A percentile compares a stretch with the other conserved stretches of the same genome.
phyloP scores from a whole-genome alignment of 257 asterid species.

The Solanum paucissectum region DNA sequence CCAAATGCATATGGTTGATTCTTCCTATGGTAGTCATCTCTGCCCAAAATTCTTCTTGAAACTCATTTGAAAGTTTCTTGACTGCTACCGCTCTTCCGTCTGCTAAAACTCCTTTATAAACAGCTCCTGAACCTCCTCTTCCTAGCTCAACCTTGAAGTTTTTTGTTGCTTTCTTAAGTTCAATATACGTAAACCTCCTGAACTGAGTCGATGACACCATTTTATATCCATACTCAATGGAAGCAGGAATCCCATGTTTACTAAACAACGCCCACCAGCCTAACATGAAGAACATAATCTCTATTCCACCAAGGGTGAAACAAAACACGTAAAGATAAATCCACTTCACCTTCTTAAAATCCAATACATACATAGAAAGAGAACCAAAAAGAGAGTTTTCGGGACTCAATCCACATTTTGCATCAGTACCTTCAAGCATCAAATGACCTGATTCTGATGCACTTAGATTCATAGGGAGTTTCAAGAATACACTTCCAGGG shows the following conservation, averaged over 20 bases:
- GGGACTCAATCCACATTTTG: not conserved
- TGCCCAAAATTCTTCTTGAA: constrained; percentile 26
- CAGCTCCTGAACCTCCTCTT: constrained; percentile 23
- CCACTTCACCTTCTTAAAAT: constrained; percentile 13
- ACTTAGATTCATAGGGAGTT: constrained; percentile 27
- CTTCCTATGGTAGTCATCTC: constrained; percentile 23
- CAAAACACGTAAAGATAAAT: constrained; percentile 16
- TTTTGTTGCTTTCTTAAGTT: constrained; percentile 19
- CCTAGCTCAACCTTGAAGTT: constrained; percentile 27
- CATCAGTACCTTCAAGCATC: constrained; percentile 12
- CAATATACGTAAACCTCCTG: constrained; percentile 15
- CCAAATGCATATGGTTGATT: constrained; percentile 27
- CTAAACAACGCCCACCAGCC: constrained; percentile 27
- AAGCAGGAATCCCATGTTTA: constrained; percentile 10
- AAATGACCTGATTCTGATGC: constrained; percentile 6
- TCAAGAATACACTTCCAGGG: constrained; percentile 36
- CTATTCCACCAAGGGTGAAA: constrained; percentile 12
- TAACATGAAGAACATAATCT: constrained; percentile 3
- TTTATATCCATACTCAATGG: constrained; percentile 19
- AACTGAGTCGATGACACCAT: constrained; percentile 16
- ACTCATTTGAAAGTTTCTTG: constrained; percentile 16
- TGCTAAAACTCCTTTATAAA: constrained; percentile 17
- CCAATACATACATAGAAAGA: constrained; percentile 1
- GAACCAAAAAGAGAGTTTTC: not conserved
- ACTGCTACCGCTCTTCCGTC: constrained; percentile 22